Base-by-base conservation (phyloP, 805 yeast species). In the Sugiyamaella marilandica region DNA sequence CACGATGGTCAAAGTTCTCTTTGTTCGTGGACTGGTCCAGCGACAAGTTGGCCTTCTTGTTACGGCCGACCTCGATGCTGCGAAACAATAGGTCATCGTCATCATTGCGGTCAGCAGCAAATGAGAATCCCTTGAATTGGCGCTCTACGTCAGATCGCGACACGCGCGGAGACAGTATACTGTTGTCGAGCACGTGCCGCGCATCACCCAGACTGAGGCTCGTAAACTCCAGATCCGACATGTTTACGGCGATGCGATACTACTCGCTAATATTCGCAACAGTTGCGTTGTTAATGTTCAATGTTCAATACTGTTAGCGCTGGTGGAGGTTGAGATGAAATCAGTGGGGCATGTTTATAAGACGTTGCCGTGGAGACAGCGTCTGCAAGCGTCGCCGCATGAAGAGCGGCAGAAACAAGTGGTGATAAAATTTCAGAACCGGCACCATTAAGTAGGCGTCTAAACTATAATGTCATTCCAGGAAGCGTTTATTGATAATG, bases 401-500 rank as follows among this genome's bases (percentile, higher is more conserved):
- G 7, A 21, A 2, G 19, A 3, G 24, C 19, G 19, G 43, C 19
- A 24, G 24, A 39, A 19, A 14, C 5, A 3, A 4, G 21, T 4
- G 9, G 9, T 4, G 21, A 10, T 39, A 16, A 39, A 19, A 39
- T 34, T 34, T 39, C 43, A 39, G 16, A 11, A 13, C 16, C 43
- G 39, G 18, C 39, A 5, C 18, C 39, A 9, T 9, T 16, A 16
- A 34, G 8, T 8, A 5, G 8, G 39, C 39, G 18, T 34, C 5
- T 34, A 34, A 16, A 34, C 18, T 34, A n/a, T 34, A 34, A n/a
- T 21, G 19, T 39, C 43, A 5, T 39, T 5, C 9, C 43, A 39
- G 19, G 24, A 39, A 19, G 21, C n/a, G n/a, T 34, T 35, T 46
- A 19, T 35, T 33, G 87, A 89, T 64, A 78, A 83, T 59, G 96